These are phyloP conservation scores for Picochlorum sp. DNA, from an alignment of 139 green algal species.

Conservation along the genomic window DNA sequence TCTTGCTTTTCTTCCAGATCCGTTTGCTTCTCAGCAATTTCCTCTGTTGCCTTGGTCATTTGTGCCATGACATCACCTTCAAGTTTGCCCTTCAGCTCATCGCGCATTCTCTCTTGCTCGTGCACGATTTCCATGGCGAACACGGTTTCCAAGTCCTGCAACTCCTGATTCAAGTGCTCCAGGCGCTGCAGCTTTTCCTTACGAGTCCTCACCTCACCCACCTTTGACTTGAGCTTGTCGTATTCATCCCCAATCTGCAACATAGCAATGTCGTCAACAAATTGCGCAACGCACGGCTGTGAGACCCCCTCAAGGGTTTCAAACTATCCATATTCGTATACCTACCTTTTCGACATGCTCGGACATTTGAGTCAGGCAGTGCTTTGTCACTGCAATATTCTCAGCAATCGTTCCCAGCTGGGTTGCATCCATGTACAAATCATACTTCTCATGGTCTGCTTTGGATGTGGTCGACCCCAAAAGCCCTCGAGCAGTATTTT, in stretches of 20 bases:
- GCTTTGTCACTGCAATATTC: constrained; percentile 7
- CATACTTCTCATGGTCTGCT: constrained; percentile 45
- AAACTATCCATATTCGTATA: not conserved
- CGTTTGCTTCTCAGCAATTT: not conserved
- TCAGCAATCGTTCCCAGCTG: constrained; percentile 29
- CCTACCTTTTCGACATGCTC: constrained; percentile 11
- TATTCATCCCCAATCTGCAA: constrained; percentile 3
- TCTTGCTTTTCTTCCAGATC: not conserved
- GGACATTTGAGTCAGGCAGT: constrained; percentile 14
- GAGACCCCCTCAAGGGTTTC: not conserved
- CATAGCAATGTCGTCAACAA: not conserved
- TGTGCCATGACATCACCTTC: not conserved
- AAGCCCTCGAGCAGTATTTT: constrained; percentile 53
- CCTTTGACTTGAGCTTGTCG: not conserved
- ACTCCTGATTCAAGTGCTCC: not conserved
- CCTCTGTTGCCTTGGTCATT: not conserved
- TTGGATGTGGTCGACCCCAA: constrained; percentile 30
- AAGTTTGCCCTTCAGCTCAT: not conserved
- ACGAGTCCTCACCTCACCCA: not conserved
- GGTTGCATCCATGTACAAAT: constrained; percentile 68
- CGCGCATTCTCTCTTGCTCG: not conserved
- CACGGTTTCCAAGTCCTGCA: not conserved
- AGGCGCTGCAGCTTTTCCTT: not conserved
- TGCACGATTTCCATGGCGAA: not conserved
- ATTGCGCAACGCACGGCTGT: too few species aligned